phyloP scores from a whole-genome alignment of 192 early-diverging fungal species.

The Gaertneriomyces sp. region DNA sequence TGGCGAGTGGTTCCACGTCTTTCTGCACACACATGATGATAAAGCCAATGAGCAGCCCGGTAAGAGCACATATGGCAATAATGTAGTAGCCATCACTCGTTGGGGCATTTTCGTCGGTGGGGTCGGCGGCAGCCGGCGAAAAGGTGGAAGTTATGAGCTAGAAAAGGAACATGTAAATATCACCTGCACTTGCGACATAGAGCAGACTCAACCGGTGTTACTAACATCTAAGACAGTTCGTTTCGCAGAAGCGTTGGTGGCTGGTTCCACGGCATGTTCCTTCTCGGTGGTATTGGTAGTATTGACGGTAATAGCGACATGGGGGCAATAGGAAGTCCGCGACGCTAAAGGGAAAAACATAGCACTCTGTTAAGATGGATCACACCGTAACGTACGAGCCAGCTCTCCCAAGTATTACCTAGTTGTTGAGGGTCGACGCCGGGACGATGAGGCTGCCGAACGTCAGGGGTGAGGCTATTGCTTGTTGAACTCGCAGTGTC shows the following conservation, averaged over 20 bases:
- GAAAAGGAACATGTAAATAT: background rate
- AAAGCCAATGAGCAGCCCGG: constrained; percentile 3
- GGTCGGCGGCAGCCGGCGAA: background rate
- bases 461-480: too few relatives aligned
- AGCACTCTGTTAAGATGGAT: too few relatives aligned
- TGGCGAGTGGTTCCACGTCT: background rate
- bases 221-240: background rate
- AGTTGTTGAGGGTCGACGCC: too few relatives aligned
- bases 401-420: too few relatives aligned
- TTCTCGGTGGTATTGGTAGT: background rate
- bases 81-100: constrained; percentile 1
- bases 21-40: background rate
- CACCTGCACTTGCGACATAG: background rate
- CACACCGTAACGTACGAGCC: too few relatives aligned
- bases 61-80: constrained; percentile 1
- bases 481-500: too few relatives aligned
- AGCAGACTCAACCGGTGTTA: background rate
- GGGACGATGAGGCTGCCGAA: too few relatives aligned
- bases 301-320: background rate
- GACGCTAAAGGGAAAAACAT: too few relatives aligned
- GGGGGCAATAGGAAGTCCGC: background rate
- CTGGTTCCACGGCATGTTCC: background rate
- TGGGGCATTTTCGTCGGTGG: background rate
- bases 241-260: background rate
- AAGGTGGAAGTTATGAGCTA: background rate